Evolutionary conservation across 2,329 filamentous ascomycete species (phyloP), one percentile per base, ranked within the genome.

Genomic region (Neurospora sp.): DNA sequence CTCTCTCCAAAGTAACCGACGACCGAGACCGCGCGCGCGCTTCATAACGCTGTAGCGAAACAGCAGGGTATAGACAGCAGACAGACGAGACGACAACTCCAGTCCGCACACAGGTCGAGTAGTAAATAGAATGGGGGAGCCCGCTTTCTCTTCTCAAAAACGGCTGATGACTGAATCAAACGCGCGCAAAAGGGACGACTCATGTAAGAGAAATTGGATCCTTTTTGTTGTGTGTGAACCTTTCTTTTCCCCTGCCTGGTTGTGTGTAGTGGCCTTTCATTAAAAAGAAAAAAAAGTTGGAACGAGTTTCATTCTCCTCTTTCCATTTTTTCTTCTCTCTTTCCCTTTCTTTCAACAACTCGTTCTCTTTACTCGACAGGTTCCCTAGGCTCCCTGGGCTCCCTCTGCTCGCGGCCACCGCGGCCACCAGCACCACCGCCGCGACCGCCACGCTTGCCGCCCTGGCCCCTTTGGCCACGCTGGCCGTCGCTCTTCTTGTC

Each of bases 341-440:
- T 69, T 68, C 46, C 23, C 19, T 23, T 33, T 15, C 23, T 58
- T 33, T 52, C 43, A 19, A 52, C 43, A 68, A 58, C 71, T 36
- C 28, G 23, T 43, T 68, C 62, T 23, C 69, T 72, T 70, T 77
- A 77, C 71, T 82, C 81, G 68, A 75, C 76, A 68, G 76, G 78
- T 76, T 83, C 80, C 71, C 85, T 79, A 68, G 85, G 84, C 78
- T 88, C 83, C 72, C 83, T 77, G 58, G 80, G 80, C 75, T 84
- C 82, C 72, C 83, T 78, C 68, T 79, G 82, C 62, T 87, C 81
- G 67, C 83, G 82, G 46, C 86, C 84, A 66, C 85, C 84, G 52
- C 86, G 81, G 19, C 73, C 68, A 28, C 72, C 73, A 67, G 71
- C 71, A 39, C 84, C 81, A 38, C 83, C 83, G 13, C 78, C 76